phyloP scores from a whole-genome alignment of 495 filamentous ascomycete species.

The Geopyxis carbonaria region DNA sequence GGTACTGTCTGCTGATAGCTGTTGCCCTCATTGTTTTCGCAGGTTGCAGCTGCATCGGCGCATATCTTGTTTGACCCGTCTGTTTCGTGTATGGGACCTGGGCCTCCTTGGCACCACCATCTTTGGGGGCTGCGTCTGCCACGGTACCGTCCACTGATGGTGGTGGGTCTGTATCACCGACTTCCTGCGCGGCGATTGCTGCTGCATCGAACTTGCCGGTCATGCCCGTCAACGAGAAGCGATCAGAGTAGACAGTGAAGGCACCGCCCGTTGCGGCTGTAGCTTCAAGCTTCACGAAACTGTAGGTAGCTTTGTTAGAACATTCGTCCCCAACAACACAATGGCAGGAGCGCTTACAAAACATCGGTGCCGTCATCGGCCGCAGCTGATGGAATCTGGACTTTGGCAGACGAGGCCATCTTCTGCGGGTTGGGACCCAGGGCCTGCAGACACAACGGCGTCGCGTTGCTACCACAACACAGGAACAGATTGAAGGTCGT shows the following conservation, averaged over 20 bases:
- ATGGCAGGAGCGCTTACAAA: slow-evolving; percentile 36
- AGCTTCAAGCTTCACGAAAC: slow-evolving; percentile 49
- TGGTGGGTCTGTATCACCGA: slow-evolving; percentile 31
- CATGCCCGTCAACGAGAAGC: slow-evolving; percentile 52
- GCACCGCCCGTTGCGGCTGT: slow-evolving; percentile 33
- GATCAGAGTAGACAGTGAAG: slow-evolving; percentile 42
- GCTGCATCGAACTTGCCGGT: slow-evolving; percentile 40
- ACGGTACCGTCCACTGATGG: slow-evolving; percentile 20
- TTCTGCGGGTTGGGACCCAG: background rate
- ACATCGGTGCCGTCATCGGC: slow-evolving; percentile 38
- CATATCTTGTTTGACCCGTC: slow-evolving; percentile 47
- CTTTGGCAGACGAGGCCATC: slow-evolving; percentile 27
- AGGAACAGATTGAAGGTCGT: slow-evolving; percentile 43
- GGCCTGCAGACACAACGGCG: slow-evolving; percentile 7
- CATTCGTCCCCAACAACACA: too few species aligned
- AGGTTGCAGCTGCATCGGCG: slow-evolving; percentile 54
- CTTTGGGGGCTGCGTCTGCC: background rate
- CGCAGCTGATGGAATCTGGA: slow-evolving; percentile 32
- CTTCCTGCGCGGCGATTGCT: slow-evolving; percentile 31
- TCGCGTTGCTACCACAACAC: slow-evolving; percentile 44
- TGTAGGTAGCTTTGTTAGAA: too few species aligned
- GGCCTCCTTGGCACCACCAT: too few species aligned
- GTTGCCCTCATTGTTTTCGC: slow-evolving; percentile 43
- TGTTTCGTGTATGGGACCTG: slow-evolving; percentile 45
- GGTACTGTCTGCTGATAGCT: slow-evolving; percentile 37